Base-by-base conservation (phyloP, 805 yeast species). In the Cyberlindnera amylophila region DNA sequence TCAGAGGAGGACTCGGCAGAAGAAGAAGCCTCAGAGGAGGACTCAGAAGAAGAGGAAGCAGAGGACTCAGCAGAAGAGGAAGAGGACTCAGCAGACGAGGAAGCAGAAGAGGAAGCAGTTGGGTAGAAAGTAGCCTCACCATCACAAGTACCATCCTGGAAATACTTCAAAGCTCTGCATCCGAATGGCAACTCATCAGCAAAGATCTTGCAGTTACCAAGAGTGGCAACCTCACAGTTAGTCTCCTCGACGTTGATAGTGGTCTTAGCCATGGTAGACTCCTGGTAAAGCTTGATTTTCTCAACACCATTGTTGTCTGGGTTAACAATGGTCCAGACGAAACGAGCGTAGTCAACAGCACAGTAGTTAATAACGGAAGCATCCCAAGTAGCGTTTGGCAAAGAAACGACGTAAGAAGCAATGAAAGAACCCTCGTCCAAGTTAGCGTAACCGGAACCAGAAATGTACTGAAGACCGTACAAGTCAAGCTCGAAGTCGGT, bases 361-460 rank as follows among this genome's bases (percentile, higher is more conserved):
- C 51, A 47, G 34, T 23, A 47, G 16, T 36, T 32, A 7, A 37
- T 13, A 4, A 39, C 30, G 4, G 45, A 34, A 8, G 36, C 19
- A 18, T 38, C 23, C 18, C 14, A 36, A 8, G 45, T 44, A 14
- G 38, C 24, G 6, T 14, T 12, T 26, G 49, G 39, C n/a, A 44
- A 30, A 9, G 42, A 29, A 8, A 41, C 39, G 4, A 29, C 14
- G 35, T 52, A 52, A 13, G 41, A 24, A 9, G 37, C 38, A 21
- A 46, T 28, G 33, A 44, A 38, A 3, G 46, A 33, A 43, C 52
- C 52, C 12, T 44, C 42, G 14, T 50, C 46, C 32, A 52, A 39
- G 45, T 52, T 52, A 12, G 46, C 54, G 12, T 13, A 23, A 35
- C 50, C 55, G 6, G 17, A 14, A 11, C 39, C 10, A 18, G 35